Evolutionary conservation across 2,329 filamentous ascomycete species (phyloP), one percentile per base, ranked within the genome.

Genomic region (Xylaria digitata): DNA sequence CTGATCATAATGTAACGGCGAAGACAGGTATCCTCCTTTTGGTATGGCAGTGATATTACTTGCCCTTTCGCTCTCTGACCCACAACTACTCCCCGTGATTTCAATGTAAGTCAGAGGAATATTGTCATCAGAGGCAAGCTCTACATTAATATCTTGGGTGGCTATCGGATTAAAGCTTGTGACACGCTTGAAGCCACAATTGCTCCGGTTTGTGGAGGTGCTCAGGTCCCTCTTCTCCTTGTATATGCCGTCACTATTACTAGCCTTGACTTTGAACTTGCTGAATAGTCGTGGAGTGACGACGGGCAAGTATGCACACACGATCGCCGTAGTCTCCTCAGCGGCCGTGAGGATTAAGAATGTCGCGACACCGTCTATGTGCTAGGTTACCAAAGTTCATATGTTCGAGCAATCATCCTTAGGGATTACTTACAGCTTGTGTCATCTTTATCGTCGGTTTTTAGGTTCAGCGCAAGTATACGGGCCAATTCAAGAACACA

Each of bases 241-340:
- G 26, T 32, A 53, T 13, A 6, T 7, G 49, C 17, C 26, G 7
- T 19, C 21, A 17, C 49, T 53, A 13, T 43, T 9, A 17, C 5
- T 30, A 13, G 19, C 23, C 26, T 40, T 49, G 34, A 43, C 42
- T 32, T 42, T 68, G 48, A 66, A 59, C 21, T 49, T 64, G 45
- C n/a, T 71, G 23, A 54, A 54, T 15, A 75, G 21, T 11, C 70
- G 71, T 0, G 73, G 72, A 3, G 64, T 61, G 4, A 74, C 61
- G 5, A 75, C 65, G 46, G 73, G 73, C 2, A 75, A 32, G 37
- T 71, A 71, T 13, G 73, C 73, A 58, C 73, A 75, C 2, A 74
- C 72, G 23, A 75, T 67, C 2, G 73, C 73, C n/a, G 71, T 71
- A 2, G 73, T 73, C 69, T 75, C 73, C 53, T 73, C 73, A 23